A percentile compares a stretch with the other conserved stretches of the same genome.
These are phyloP conservation scores for Lactifluus rugatus DNA, from an alignment of 768 basidiomycete genomes.

Conservation along the genomic window DNA sequence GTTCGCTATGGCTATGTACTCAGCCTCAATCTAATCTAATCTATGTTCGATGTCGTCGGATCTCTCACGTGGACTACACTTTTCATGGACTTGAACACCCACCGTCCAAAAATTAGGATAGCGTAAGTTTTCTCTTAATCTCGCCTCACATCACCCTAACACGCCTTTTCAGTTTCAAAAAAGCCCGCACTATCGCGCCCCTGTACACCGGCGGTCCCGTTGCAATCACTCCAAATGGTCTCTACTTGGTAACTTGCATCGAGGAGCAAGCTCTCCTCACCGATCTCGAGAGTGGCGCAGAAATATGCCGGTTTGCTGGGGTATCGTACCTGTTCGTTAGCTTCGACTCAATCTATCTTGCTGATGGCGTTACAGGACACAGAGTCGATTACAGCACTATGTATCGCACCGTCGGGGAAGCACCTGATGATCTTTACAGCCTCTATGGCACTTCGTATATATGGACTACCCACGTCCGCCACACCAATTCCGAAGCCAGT, in stretches of 20 bases:
- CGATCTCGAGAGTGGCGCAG: conserved; percentile 59
- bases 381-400: conserved; percentile 73
- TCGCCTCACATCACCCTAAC: neutral
- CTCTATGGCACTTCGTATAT: conserved; percentile 73
- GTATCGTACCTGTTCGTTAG: conserved; percentile 40
- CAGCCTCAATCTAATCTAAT: neutral
- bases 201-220: conserved; percentile 86
- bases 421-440: conserved; percentile 75
- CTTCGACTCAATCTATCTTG: neutral
- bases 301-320: conserved; percentile 74
- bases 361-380: conserved; percentile 52
- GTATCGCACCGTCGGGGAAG: conserved; percentile 64
- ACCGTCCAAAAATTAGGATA: conserved; percentile 36
- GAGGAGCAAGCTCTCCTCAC: conserved; percentile 80
- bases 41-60: neutral
- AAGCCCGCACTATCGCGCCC: conserved; percentile 60
- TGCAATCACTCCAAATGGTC: conserved; percentile 68
- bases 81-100: conserved; percentile 20
- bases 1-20: neutral
- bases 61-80: neutral
- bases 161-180: conserved; percentile 56
- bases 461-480: conserved; percentile 54
- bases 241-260: conserved; percentile 75
- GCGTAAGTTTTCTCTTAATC: conserved; percentile 36
- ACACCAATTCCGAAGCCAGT: conserved; percentile 40